These are phyloP conservation scores for Melastoma candidum DNA, from an alignment of 441 rosid species.

Conservation along the genomic window DNA sequence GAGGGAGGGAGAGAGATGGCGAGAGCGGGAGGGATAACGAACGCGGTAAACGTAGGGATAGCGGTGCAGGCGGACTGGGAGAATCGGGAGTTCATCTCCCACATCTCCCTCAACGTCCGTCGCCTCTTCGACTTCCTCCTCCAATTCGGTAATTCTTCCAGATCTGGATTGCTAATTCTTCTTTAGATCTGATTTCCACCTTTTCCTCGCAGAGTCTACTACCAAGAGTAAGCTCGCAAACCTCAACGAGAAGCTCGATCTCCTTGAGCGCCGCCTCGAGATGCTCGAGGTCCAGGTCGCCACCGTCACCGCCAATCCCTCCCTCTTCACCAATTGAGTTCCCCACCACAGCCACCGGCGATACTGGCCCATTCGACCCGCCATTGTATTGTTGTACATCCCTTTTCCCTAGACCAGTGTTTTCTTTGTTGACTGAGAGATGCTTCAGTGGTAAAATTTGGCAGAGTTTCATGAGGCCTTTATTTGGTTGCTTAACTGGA, in stretches of 20 bases:
- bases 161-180: too few relatives aligned
- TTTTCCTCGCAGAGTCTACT: slow-evolving; percentile 45
- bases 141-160: slow-evolving; percentile 58
- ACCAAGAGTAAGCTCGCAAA: slow-evolving; percentile 74
- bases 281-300: slow-evolving; percentile 89
- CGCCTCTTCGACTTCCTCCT: slow-evolving; percentile 98
- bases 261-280: slow-evolving; percentile 81
- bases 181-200: background rate
- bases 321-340: slow-evolving; percentile 46
- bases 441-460: too few relatives aligned
- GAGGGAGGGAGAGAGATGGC: slow-evolving; percentile 39
- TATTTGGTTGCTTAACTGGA: too few relatives aligned
- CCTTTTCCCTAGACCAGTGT: too few relatives aligned
- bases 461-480: too few relatives aligned
- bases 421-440: too few relatives aligned
- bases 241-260: slow-evolving; percentile 73
- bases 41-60: slow-evolving; percentile 94
- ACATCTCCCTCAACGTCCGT: slow-evolving; percentile 91
- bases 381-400: too few relatives aligned
- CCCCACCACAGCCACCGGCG: too few relatives aligned
- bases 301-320: slow-evolving; percentile 78
- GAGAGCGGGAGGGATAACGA: slow-evolving; percentile 91
- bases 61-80: slow-evolving; percentile 99
- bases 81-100: slow-evolving; percentile 94
- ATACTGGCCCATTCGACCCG: too few relatives aligned